Conservation (phyloP, 106 monocot species). For the Vanilla planifolia region DNA sequence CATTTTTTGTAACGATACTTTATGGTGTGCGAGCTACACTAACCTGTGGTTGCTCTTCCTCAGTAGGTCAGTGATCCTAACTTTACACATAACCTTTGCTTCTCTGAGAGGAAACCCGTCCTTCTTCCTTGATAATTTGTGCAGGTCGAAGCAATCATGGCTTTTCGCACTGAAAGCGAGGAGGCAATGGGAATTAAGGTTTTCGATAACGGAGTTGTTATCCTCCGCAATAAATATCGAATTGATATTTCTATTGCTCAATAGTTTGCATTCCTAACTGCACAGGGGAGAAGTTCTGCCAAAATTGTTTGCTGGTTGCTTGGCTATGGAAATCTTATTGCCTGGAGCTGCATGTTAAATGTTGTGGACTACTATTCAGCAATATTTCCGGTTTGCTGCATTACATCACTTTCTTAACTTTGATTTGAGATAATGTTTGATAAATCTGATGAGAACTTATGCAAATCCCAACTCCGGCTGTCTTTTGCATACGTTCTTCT, state of each 20-base stretch:
- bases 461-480: too few species aligned
- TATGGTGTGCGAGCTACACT: too few species aligned
- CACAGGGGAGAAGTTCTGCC: slow-evolving; percentile 9
- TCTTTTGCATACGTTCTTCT: too few species aligned
- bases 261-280: neutral
- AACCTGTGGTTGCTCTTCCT: too few species aligned
- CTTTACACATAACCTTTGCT: too few species aligned
- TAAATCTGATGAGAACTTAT: too few species aligned
- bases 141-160: slow-evolving; percentile 10
- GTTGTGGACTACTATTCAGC: slow-evolving; percentile 50
- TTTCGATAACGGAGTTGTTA: neutral
- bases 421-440: neutral
- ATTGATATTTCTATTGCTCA: neutral
- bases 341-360: slow-evolving; percentile 66
- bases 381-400: slow-evolving; percentile 18
- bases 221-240: neutral
- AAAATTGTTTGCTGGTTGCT: slow-evolving; percentile 21
- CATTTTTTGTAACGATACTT: too few species aligned
- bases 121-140: too few species aligned
- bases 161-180: neutral
- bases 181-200: neutral
- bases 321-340: slow-evolving; percentile 42
- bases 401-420: neutral
- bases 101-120: too few species aligned
- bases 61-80: too few species aligned